Percentiles rank a stretch among this genome's conserved stretches.
Conservation (phyloP, 352 stramenopile genomes). For the Globisporangium spiculum region DNA sequence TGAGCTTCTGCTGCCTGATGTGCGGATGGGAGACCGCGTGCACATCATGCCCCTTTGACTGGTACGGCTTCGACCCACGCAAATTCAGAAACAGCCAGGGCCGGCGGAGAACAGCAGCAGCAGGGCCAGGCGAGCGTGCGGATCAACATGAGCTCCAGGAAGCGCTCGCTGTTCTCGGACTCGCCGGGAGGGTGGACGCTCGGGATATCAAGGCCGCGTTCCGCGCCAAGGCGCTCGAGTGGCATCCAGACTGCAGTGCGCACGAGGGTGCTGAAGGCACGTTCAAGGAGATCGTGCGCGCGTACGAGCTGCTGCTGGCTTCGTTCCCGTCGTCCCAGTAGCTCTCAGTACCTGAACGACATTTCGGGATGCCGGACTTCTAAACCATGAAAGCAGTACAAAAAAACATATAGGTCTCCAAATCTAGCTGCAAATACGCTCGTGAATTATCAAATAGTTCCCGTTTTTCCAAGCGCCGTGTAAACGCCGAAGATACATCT, state of each 20-base stretch:
- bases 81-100: constrained; percentile 32
- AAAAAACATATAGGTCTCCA: too few species aligned
- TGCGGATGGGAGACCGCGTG: constrained; percentile 63
- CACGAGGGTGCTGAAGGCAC: constrained; percentile 63
- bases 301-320: constrained; percentile 82
- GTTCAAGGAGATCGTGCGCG: constrained; percentile 86
- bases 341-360: neutral
- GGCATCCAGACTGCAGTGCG: constrained; percentile 92
- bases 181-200: constrained; percentile 16
- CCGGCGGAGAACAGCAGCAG: constrained; percentile 8
- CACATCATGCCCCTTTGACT: constrained; percentile 63
- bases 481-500: too few species aligned
- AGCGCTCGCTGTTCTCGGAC: constrained; percentile 25
- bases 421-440: too few species aligned
- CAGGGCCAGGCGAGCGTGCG: neutral
- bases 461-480: too few species aligned
- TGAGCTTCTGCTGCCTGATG: constrained; percentile 71
- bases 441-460: too few species aligned
- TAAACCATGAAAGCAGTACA: too few species aligned
- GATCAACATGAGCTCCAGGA: constrained; percentile 19
- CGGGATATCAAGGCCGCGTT: constrained; percentile 54
- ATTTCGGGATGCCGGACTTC: neutral
- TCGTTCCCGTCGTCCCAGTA: constrained; percentile 6
- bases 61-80: constrained; percentile 54
- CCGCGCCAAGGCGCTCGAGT: constrained; percentile 77